These are phyloP conservation scores for Magnusiomyces paraingens DNA, from an alignment of 1,139 yeast genomes.

Conservation along the genomic window DNA sequence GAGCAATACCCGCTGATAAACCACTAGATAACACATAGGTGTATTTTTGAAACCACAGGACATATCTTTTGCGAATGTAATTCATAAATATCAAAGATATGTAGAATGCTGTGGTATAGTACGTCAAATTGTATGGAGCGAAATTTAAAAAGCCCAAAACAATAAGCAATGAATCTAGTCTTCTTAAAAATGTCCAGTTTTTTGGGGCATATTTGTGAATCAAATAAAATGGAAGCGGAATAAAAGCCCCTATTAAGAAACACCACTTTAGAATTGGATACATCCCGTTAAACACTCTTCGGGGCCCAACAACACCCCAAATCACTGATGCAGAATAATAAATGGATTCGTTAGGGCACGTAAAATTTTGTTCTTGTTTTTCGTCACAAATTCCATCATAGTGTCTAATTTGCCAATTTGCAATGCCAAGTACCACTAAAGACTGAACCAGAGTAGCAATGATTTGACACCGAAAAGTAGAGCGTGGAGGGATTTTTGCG, in stretches of 20 bases:
- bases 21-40: conserved; percentile 54
- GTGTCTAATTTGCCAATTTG: conserved; percentile 44
- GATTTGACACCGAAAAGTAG: conserved; percentile 52
- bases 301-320: conserved; percentile 67
- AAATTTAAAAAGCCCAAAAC: conserved; percentile 38
- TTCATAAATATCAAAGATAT: conserved; percentile 47
- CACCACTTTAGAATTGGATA: conserved; percentile 45
- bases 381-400: conserved; percentile 29
- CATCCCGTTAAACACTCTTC: conserved; percentile 44
- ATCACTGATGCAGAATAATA: conserved; percentile 49
- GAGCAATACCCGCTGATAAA: conserved; percentile 54
- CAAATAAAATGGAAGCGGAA: conserved; percentile 41
- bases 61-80: conserved; percentile 43
- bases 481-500: conserved; percentile 51
- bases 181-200: conserved; percentile 41
- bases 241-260: conserved; percentile 46
- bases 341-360: conserved; percentile 39
- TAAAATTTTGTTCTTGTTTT: conserved; percentile 25
- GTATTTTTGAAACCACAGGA: conserved; percentile 42
- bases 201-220: conserved; percentile 43
- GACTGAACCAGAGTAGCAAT: conserved; percentile 35
- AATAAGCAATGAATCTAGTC: conserved; percentile 48
- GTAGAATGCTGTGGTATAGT: conserved; percentile 45
- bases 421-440: conserved; percentile 43
- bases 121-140: conserved; percentile 43